Percentiles rank a stretch among this genome's conserved stretches.
Conservation (phyloP, 805 yeast species). For the Myxozyma melibiosi region DNA sequence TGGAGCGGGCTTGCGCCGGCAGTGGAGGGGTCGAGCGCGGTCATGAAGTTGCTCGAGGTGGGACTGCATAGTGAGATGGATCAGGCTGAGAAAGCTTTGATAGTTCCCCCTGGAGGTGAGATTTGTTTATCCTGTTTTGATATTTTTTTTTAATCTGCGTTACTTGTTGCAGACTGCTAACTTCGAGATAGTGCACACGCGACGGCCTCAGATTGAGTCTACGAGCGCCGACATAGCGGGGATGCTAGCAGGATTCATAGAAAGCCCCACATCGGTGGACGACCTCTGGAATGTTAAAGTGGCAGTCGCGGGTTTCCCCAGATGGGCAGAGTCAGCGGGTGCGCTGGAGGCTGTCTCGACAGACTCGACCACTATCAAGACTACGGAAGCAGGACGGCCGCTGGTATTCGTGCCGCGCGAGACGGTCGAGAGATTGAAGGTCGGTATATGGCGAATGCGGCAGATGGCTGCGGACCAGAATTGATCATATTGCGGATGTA, state of each 20-base stretch:
- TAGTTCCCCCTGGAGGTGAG: slow-evolving; percentile 26
- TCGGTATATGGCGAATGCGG: slow-evolving; percentile 32
- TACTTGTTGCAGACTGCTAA: neutral
- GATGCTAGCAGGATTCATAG: slow-evolving; percentile 22
- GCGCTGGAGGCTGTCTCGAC: neutral
- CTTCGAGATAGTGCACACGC: slow-evolving; percentile 11
- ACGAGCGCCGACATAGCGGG: slow-evolving; percentile 24
- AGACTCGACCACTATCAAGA: neutral
- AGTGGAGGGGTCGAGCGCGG: slow-evolving; percentile 2
- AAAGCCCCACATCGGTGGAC: slow-evolving; percentile 13
- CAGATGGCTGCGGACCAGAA: neutral
- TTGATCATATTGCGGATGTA: neutral
- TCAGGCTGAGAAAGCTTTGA: slow-evolving; percentile 18
- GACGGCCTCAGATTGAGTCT: slow-evolving; percentile 15
- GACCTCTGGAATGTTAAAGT: slow-evolving; percentile 29
- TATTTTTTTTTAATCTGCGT: neutral
- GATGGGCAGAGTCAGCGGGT: slow-evolving; percentile 14
- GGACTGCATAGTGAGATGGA: slow-evolving; percentile 22
- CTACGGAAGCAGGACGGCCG: neutral
- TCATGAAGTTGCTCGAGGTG: slow-evolving; percentile 17
- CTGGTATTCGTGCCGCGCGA: slow-evolving; percentile 21
- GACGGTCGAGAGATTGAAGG: slow-evolving; percentile 23
- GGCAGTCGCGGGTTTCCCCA: slow-evolving; percentile 22
- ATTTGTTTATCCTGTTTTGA: neutral
- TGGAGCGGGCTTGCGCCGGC: neutral